Evolutionary conservation across 2,329 filamentous ascomycete genomes (phyloP).

Genomic region (Eutypella sp.): DNA sequence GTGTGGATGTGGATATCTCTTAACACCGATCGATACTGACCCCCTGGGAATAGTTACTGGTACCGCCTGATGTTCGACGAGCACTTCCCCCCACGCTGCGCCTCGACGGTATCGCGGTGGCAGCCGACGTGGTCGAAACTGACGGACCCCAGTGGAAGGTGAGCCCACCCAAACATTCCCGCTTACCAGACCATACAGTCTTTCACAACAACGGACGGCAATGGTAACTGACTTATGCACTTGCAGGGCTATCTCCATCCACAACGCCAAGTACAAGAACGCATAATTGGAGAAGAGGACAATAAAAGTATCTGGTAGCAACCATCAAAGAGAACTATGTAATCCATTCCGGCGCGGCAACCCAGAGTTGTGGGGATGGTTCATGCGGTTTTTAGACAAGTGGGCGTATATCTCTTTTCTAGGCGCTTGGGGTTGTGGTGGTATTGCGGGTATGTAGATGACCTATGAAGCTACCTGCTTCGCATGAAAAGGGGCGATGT

Average conservation of each 20-base stretch:
- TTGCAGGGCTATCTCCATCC: slow-evolving; percentile 66
- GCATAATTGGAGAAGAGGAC: too few species aligned
- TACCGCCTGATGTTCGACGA: slow-evolving; percentile 98
- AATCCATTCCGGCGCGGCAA: too few species aligned
- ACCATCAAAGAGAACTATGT: too few species aligned
- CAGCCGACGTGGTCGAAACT: slow-evolving; percentile 96
- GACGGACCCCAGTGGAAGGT: slow-evolving; percentile 91
- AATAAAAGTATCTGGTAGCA: too few species aligned
- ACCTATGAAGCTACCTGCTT: too few species aligned
- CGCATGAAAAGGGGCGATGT: too few species aligned
- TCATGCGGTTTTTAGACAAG: too few species aligned
- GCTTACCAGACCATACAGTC: background rate
- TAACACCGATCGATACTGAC: slow-evolving; percentile 21
- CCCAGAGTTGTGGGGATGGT: too few species aligned
- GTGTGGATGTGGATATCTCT: background rate
- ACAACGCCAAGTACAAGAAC: slow-evolving; percentile 67
- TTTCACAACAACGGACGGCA: too few species aligned
- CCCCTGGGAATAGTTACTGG: slow-evolving; percentile 64
- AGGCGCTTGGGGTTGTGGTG: too few species aligned
- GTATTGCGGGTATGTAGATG: too few species aligned
- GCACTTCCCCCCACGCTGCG: slow-evolving; percentile 90
- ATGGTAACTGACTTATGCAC: background rate
- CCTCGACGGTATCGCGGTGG: slow-evolving; percentile 92
- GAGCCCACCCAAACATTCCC: slow-evolving; percentile 23
- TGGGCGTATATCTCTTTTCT: too few species aligned